These are phyloP conservation scores for Clavispora carvajalis DNA, from an alignment of 805 yeast genomes.

Conservation along the genomic window DNA sequence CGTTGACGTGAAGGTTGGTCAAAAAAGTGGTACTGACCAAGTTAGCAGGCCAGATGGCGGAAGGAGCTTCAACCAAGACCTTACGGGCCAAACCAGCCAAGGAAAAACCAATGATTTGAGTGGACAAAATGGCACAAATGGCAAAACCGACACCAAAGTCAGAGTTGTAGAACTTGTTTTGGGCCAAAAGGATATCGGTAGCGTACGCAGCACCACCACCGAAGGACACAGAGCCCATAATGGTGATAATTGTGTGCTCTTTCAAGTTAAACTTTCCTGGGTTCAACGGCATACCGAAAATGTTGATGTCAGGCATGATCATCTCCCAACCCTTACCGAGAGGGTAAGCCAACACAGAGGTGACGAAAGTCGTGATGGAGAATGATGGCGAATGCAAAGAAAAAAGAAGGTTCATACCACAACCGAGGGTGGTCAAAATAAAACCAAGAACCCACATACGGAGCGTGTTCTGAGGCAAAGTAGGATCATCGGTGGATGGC, in stretches of 20 bases:
- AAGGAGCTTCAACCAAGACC: slow-evolving; percentile 56
- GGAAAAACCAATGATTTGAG: slow-evolving; percentile 65
- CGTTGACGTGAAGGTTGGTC: slow-evolving; percentile 47
- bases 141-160: slow-evolving; percentile 51
- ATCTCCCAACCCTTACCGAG: slow-evolving; percentile 48
- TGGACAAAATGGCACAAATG: slow-evolving; percentile 45
- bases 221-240: slow-evolving; percentile 45
- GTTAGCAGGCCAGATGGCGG: slow-evolving; percentile 69
- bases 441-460: slow-evolving; percentile 52
- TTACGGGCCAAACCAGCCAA: slow-evolving; percentile 59
- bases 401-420: slow-evolving; percentile 57
- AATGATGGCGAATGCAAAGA: slow-evolving; percentile 53
- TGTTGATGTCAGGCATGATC: slow-evolving; percentile 30
- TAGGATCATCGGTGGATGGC: slow-evolving; percentile 47
- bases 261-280: slow-evolving; percentile 61
- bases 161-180: slow-evolving; percentile 42
- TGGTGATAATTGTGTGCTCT: slow-evolving; percentile 54
- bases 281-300: slow-evolving; percentile 37
- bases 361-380: slow-evolving; percentile 45
- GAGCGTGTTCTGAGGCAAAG: slow-evolving; percentile 46
- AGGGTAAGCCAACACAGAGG: slow-evolving; percentile 59
- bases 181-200: slow-evolving; percentile 51
- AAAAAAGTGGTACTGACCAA: slow-evolving; percentile 54
- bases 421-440: slow-evolving; percentile 49
- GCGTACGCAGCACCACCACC: slow-evolving; percentile 47